phyloP scores from a whole-genome alignment of 805 yeast species.

The Metschnikowia santaceciliae region DNA sequence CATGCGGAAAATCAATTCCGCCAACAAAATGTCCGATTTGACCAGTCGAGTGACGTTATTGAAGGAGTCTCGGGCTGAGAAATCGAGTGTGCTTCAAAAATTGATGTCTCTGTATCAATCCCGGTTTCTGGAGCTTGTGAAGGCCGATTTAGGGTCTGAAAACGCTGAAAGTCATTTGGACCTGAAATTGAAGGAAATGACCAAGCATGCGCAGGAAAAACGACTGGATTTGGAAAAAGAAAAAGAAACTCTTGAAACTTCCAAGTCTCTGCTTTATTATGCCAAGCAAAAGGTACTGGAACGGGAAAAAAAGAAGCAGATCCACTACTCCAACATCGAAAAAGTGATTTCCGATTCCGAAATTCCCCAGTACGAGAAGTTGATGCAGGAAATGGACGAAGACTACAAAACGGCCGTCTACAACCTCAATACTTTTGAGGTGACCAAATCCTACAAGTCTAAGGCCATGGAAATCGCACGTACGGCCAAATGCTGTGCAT shows the following conservation, averaged over 20 bases:
- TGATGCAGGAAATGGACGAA: constrained; percentile 54
- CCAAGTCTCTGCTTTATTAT: neutral
- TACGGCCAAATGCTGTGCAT: constrained; percentile 54
- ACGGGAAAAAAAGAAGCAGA: constrained; percentile 3
- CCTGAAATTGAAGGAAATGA: neutral
- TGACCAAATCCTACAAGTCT: constrained; percentile 64
- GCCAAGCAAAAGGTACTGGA: neutral
- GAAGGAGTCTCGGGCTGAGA: constrained; percentile 35
- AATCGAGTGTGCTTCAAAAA: constrained; percentile 25
- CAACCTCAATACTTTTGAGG: constrained; percentile 62
- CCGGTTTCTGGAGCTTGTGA: constrained; percentile 18
- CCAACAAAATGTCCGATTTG: constrained; percentile 56
- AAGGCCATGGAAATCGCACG: constrained; percentile 66
- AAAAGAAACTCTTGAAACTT: neutral
- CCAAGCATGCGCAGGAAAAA: neutral
- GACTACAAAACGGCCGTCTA: constrained; percentile 60
- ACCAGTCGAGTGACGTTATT: constrained; percentile 51
- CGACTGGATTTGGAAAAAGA: neutral
- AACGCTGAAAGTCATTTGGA: constrained; percentile 13
- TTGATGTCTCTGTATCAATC: constrained; percentile 22
- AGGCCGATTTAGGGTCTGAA: constrained; percentile 14
- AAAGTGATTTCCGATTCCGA: constrained; percentile 30
- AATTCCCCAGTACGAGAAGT: constrained; percentile 49
- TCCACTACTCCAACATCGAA: constrained; percentile 17
- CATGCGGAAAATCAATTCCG: constrained; percentile 45